Evolutionary conservation across 225 moss, liverwort and hornwort species (phyloP).

Genomic region (Takakia lepidozioides): DNA sequence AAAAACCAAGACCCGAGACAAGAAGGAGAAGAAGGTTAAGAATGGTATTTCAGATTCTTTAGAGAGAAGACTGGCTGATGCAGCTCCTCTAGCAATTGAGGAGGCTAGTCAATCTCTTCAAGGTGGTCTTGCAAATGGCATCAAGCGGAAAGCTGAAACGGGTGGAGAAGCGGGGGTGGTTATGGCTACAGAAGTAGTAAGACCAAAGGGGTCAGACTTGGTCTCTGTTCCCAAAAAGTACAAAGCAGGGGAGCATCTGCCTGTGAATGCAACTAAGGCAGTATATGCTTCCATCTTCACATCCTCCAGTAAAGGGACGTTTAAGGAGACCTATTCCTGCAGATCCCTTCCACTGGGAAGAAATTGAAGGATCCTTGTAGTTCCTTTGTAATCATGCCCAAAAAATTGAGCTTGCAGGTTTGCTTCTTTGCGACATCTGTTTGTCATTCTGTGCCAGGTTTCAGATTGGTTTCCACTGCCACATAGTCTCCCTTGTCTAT

Average conservation of each 20-base stretch:
- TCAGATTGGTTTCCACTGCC: no score
- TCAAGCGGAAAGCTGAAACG: slow-evolving; percentile 48
- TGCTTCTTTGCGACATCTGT: no score
- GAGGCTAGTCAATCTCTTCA: slow-evolving; percentile 18
- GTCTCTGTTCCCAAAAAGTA: slow-evolving; percentile 65
- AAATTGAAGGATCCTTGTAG: slow-evolving; percentile 36
- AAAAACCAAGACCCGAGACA: slow-evolving; percentile 50
- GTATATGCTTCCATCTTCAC: slow-evolving; percentile 96
- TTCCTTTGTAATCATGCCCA: no score
- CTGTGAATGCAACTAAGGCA: slow-evolving; percentile 74
- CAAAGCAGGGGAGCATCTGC: slow-evolving; percentile 75
- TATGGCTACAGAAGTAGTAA: slow-evolving; percentile 22
- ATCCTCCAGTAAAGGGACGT: slow-evolving; percentile 72
- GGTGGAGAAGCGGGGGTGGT: slow-evolving; percentile 15
- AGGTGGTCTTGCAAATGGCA: not conserved
- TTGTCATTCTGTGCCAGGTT: no score
- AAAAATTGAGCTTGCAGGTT: no score
- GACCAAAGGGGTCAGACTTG: slow-evolving; percentile 86
- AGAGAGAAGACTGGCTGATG: slow-evolving; percentile 14
- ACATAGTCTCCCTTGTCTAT: no score
- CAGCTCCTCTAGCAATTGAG: slow-evolving; percentile 6
- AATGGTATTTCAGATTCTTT: slow-evolving; percentile 17
- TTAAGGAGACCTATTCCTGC: slow-evolving; percentile 95
- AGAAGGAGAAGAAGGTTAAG: slow-evolving; percentile 62
- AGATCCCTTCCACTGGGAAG: slow-evolving; percentile 94